These are phyloP conservation scores for Ceriops tagal DNA, from an alignment of 345 rosid species.

Conservation along the genomic window DNA sequence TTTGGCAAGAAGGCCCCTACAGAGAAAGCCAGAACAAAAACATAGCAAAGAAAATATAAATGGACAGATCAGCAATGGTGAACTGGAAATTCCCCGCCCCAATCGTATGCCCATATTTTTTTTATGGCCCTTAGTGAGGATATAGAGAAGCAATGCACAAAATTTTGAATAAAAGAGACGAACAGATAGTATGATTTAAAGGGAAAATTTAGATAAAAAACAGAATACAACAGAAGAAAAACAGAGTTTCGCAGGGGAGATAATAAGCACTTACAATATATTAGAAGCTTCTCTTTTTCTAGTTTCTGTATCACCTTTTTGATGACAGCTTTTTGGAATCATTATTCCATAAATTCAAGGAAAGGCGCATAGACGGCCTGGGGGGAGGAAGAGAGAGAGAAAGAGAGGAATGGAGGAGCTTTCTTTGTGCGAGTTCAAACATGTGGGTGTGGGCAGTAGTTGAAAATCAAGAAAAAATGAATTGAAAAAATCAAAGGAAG, in stretches of 20 bases:
- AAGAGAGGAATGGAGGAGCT: conserved; percentile 27
- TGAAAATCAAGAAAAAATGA: conserved; percentile 18
- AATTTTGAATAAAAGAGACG: background rate
- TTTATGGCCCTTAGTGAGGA: background rate
- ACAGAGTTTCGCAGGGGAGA: conserved; percentile 8
- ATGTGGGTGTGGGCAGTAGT: conserved; percentile 39
- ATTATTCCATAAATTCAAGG: conserved; percentile 46
- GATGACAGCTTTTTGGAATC: conserved; percentile 18
- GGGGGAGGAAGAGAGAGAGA: background rate
- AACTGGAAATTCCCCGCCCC: background rate
- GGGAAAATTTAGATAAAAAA: background rate
- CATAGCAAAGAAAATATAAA: conserved; percentile 1
- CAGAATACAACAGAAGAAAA: conserved; percentile 5
- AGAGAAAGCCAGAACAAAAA: background rate
- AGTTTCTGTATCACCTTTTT: background rate
- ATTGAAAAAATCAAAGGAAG: conserved; percentile 4
- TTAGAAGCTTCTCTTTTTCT: conserved; percentile 15
- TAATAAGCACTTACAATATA: conserved; percentile 7
- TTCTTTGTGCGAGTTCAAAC: conserved; percentile 34
- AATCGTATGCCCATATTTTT: background rate
- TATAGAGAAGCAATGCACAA: background rate
- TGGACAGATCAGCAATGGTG: background rate
- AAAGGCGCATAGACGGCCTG: conserved; percentile 20
- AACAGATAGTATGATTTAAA: background rate
- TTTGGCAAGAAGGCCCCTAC: conserved; percentile 1